phyloP scores from a whole-genome alignment of 2,329 filamentous ascomycete genomes.

The Thielaviopsis ethacetica region DNA sequence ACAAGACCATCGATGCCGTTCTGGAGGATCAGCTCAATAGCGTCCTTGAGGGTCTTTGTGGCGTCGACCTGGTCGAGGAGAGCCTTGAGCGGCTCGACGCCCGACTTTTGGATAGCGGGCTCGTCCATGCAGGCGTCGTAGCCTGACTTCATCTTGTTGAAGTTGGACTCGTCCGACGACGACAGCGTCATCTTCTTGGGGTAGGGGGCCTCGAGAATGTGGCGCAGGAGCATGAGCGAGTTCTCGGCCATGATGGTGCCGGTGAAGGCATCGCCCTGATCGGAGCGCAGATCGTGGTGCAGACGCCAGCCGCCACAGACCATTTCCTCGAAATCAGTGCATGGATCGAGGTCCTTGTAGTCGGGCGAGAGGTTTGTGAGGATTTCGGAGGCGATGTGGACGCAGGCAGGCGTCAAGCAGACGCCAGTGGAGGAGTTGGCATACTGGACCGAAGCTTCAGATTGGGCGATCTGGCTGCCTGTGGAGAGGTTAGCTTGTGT shows the following conservation, averaged over 20 bases:
- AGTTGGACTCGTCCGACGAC: conserved; percentile 42
- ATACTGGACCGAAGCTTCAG: not conserved
- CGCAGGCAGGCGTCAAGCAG: conserved; percentile 17
- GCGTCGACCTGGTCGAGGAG: conserved; percentile 35
- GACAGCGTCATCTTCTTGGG: conserved; percentile 18
- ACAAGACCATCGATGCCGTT: conserved; percentile 27
- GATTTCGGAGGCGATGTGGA: conserved; percentile 19
- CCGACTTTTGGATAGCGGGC: conserved; percentile 35
- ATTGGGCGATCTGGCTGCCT: not conserved
- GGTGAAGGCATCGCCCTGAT: conserved; percentile 44
- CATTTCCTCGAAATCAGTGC: conserved; percentile 50
- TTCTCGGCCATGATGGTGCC: conserved; percentile 45
- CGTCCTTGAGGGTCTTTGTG: conserved; percentile 20
- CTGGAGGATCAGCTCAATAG: conserved; percentile 29
- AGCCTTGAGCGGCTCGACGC: conserved; percentile 36
- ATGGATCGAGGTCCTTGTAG: conserved; percentile 48
- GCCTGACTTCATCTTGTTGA: conserved; percentile 45
- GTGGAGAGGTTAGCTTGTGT: not conserved
- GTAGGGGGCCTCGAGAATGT: conserved; percentile 45
- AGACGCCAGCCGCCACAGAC: conserved; percentile 52
- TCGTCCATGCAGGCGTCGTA: conserved; percentile 54
- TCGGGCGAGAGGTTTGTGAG: conserved; percentile 20
- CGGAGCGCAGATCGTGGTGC: conserved; percentile 46
- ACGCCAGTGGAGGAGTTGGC: conserved; percentile 8
- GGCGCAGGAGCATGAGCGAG: conserved; percentile 40